Evolutionary conservation across 1,284 basidiomycete genomes (phyloP).

Genomic region (Salmacisia buchloeana): DNA sequence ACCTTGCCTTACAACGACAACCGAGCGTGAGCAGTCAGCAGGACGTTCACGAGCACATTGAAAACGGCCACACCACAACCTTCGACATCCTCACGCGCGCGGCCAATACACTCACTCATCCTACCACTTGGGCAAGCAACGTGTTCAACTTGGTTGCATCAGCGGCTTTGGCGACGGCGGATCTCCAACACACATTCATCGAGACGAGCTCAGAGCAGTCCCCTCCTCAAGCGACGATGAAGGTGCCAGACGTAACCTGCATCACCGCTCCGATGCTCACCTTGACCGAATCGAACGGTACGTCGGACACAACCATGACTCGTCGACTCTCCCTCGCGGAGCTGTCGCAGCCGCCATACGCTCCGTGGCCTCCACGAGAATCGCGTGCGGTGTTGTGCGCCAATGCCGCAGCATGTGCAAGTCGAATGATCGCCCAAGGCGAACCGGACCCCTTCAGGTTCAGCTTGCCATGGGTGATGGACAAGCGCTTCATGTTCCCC

Average conservation of each 20-base stretch:
- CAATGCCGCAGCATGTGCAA: neutral
- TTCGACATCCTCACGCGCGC: constrained; percentile 5
- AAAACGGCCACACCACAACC: constrained; percentile 2
- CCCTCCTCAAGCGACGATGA: neutral
- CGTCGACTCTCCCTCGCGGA: constrained; percentile 1
- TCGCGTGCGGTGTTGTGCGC: neutral
- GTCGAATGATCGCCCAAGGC: neutral
- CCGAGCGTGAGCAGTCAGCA: neutral
- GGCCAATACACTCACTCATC: constrained; percentile 1
- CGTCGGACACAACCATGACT: neutral
- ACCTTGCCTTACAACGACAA: neutral
- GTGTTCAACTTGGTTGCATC: neutral
- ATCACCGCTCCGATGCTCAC: constrained; percentile 2
- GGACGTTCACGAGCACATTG: neutral
- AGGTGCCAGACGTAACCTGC: neutral
- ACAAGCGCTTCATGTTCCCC: constrained; percentile 8
- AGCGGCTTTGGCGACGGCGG: too few species aligned
- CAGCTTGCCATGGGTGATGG: constrained; percentile 4
- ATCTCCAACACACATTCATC: neutral
- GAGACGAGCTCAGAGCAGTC: neutral
- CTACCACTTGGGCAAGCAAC: neutral
- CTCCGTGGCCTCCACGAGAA: neutral
- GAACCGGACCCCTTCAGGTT: neutral
- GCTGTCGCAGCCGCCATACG: constrained; percentile 4
- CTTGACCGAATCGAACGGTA: neutral